Evolutionary conservation across 2,329 filamentous ascomycete species (phyloP).

Genomic region (Byssoonygena ceratinophila): DNA sequence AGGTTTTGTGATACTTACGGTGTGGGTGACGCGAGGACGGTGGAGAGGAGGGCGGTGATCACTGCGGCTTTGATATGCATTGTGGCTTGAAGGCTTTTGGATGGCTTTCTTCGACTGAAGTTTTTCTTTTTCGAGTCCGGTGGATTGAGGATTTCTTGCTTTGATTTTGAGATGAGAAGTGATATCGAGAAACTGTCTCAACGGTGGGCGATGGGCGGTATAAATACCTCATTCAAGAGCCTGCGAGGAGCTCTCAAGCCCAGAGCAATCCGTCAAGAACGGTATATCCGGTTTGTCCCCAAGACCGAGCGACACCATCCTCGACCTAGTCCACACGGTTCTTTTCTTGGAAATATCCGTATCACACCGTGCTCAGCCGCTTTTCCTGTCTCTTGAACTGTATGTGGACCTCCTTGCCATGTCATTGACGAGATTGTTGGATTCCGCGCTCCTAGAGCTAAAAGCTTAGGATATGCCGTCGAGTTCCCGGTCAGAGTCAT

Average conservation of each 20-base stretch:
- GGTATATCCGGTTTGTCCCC: neutral
- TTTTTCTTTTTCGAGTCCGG: neutral
- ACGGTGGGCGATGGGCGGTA: neutral
- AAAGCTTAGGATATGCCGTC: neutral
- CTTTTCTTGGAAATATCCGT: neutral
- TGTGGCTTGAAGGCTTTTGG: neutral
- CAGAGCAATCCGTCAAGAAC: neutral
- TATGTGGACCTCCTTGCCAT: neutral
- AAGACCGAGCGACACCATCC: neutral
- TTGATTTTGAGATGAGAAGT: neutral
- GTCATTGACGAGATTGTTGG: neutral
- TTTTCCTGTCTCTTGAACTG: neutral
- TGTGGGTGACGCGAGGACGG: neutral
- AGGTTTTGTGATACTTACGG: neutral
- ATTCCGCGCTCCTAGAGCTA: neutral
- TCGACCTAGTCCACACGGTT: neutral
- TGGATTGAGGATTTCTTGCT: neutral
- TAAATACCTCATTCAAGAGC: neutral
- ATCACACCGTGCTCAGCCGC: slow-evolving; percentile 5
- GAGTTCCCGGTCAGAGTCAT: neutral
- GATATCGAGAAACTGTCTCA: neutral
- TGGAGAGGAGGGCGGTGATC: neutral
- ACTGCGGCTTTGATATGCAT: slow-evolving; percentile 4
- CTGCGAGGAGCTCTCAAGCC: neutral
- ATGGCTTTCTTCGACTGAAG: neutral